Base-by-base conservation (phyloP, 768 basidiomycete genomes). In the Dioszegia aurantiaca region DNA sequence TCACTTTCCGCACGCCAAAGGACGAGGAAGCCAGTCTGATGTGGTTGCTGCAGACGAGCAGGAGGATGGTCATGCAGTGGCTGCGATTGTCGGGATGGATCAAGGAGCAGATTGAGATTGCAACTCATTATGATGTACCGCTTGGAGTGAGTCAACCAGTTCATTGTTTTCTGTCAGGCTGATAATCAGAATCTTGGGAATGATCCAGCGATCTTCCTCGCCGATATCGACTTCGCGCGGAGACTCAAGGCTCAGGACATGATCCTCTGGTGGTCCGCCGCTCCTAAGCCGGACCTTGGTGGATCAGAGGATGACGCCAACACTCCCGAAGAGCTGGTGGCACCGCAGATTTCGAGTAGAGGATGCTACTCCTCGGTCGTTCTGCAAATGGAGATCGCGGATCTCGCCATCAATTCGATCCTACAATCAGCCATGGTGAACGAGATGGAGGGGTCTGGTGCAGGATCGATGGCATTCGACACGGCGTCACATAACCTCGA, bases 191-290 rank as follows among this genome's bases (percentile, higher is more conserved):
- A 99, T 72, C 82, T 97, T 37, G 90, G 92, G 40, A 86, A 87
- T 3, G 95, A 99, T 68, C 86, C 89, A 42, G 86, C 90, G 1
- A 79, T 97, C n/a, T 81, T 87, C 65, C 79, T 94, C 46, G 85
- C 91, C 1, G 95, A 99, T 65, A 81, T 99, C 63, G 87, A 85
- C 63, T 95, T 97, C 67, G 89, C 95, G 1, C 85, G 94, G 5
- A 84, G 89, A 40, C 78, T 98, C 53, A 79, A 87, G 28, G 85
- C 86, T 45, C 90, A 97, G 62, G 95, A 98, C 68, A 85, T 89
- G 69, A 81, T 97, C 2, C 80, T 99, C 2, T 99, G 95, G 95
- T 99, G 95, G 95, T 94, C 95, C 9, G 82, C 87, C 1, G 84
- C 86, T 3, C 85, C 89, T 28, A 83, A 83, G 19, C 93, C 95